These are phyloP conservation scores for Fomitopsis palustris DNA, from an alignment of 1,284 basidiomycete species.

Conservation along the genomic window DNA sequence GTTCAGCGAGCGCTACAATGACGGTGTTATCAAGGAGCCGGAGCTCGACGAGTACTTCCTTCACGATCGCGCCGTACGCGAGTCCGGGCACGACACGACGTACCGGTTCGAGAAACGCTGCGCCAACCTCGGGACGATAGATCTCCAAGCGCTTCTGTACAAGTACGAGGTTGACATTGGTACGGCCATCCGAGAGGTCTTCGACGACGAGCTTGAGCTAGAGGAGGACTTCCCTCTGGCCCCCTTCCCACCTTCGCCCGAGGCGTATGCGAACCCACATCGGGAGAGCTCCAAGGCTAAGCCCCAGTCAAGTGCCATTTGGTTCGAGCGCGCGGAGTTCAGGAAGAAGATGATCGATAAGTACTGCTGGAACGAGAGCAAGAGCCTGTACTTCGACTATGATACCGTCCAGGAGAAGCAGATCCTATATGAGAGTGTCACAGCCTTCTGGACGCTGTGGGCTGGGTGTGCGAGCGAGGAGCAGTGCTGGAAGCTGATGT, in stretches of 20 bases:
- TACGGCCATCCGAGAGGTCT: conserved; percentile 91
- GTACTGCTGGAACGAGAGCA: conserved; percentile 96
- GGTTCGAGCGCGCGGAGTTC: conserved; percentile 86
- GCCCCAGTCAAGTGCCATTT: conserved; percentile 77
- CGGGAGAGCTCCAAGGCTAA: conserved; percentile 63
- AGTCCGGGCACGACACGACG: conserved; percentile 96
- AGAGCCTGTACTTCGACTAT: conserved; percentile 95
- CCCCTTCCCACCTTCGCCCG: conserved; percentile 87
- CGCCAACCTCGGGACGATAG: conserved; percentile 94
- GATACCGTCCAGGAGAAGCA: conserved; percentile 90
- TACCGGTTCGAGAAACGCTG: conserved; percentile 97
- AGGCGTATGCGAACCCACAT: conserved; percentile 61
- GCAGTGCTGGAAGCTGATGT: conserved; percentile 92
- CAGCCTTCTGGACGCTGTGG: conserved; percentile 96
- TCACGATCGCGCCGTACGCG: conserved; percentile 93
- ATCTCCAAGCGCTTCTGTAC: conserved; percentile 85
- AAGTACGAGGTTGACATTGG: conserved; percentile 97
- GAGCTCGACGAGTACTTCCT: conserved; percentile 95
- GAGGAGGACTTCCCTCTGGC: conserved; percentile 90
- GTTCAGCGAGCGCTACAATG: conserved; percentile 96
- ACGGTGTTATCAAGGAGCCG: conserved; percentile 81
- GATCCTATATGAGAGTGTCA: conserved; percentile 93
- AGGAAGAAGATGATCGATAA: conserved; percentile 86
- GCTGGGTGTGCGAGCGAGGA: conserved; percentile 94
- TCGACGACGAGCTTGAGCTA: conserved; percentile 86